Evolutionary conservation across 352 stramenopile genomes (phyloP), one percentile per base, ranked within the genome.

Genomic region (Phytophthora brassicae): DNA sequence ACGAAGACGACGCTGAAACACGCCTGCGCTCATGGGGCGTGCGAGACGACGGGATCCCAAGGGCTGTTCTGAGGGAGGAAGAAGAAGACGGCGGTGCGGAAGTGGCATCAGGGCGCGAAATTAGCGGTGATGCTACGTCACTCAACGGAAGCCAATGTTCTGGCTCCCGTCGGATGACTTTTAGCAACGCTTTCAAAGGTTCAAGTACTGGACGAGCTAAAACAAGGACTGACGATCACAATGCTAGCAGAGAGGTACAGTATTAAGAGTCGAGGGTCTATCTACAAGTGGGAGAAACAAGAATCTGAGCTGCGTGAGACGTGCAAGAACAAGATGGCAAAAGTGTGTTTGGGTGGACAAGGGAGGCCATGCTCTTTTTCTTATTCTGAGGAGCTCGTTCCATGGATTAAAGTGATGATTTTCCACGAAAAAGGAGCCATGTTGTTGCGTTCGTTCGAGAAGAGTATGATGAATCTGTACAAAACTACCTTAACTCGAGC

Each of bases 331-430:
- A n/a, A n/a, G n/a, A n/a, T n/a, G n/a, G n/a, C n/a, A n/a, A n/a
- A n/a, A n/a, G n/a, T n/a, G n/a, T n/a, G n/a, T n/a, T n/a, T n/a
- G n/a, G n/a, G n/a, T n/a, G n/a, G n/a, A n/a, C n/a, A n/a, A 14
- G 33, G 33, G 12, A 11, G 9, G 33, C 33, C 3, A 13, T 41
- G 33, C 12, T 2, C 33, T 4, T 67, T 75, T 31, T 17, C 53
- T 14, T 24, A 62, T 11, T n/a, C 50, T 42, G 56, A 70, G 6
- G 53, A 67, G 14, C 6, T 72, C 1, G 36, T 66, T 13, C 54
- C 68, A 47, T 76, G 55, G 53, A 67, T 72, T 38, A 72, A 69
- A 35, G 60, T 22, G 59, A 72, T 7, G 55, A 70, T 19, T 69
- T 38, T n/a, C 31, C 5, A n/a, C 11, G 13, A n/a, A 8, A 12